A percentile compares a stretch with the other conserved stretches of the same genome.
These are phyloP conservation scores for Linnemannia zychae DNA, from an alignment of 192 early-diverging fungal genomes.

Conservation along the genomic window DNA sequence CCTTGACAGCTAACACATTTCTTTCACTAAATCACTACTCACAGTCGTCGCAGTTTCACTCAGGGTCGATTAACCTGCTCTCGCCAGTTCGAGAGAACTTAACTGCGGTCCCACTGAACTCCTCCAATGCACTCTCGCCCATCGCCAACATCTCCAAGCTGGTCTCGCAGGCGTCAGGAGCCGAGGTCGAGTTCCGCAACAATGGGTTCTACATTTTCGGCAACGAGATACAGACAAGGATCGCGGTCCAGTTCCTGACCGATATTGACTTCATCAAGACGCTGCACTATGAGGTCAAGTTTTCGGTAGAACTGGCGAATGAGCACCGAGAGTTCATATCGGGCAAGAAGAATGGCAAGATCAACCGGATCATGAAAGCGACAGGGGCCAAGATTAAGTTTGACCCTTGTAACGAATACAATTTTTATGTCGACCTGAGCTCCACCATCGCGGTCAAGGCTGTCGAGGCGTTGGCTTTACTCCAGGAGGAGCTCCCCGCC, in stretches of 20 bases:
- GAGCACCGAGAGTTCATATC: constrained; percentile 88
- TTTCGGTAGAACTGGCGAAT: constrained; percentile 78
- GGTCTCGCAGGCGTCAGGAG: constrained; percentile 62
- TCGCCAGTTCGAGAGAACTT: constrained; percentile 39
- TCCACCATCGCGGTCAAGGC: constrained; percentile 63
- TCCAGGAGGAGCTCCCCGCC: constrained; percentile 84
- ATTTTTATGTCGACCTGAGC: constrained; percentile 78
- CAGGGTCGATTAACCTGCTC: constrained; percentile 45
- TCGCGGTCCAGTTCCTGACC: constrained; percentile 66
- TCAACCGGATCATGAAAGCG: constrained; percentile 83
- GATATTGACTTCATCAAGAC: constrained; percentile 67
- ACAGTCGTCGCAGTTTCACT: constrained; percentile 54
- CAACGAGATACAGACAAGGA: constrained; percentile 66
- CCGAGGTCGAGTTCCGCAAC: constrained; percentile 69
- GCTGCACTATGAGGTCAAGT: constrained; percentile 69
- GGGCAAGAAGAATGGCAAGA: constrained; percentile 89
- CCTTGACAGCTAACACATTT: not conserved
- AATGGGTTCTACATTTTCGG: constrained; percentile 78
- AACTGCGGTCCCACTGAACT: not conserved
- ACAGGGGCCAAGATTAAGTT: constrained; percentile 74
- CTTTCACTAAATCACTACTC: not conserved
- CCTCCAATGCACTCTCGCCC: constrained; percentile 27
- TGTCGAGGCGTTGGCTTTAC: constrained; percentile 71
- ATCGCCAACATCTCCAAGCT: constrained; percentile 48
- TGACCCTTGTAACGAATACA: constrained; percentile 77